Evolutionary conservation across 2,329 filamentous ascomycete genomes (phyloP).

Genomic region (Apiospora marii): DNA sequence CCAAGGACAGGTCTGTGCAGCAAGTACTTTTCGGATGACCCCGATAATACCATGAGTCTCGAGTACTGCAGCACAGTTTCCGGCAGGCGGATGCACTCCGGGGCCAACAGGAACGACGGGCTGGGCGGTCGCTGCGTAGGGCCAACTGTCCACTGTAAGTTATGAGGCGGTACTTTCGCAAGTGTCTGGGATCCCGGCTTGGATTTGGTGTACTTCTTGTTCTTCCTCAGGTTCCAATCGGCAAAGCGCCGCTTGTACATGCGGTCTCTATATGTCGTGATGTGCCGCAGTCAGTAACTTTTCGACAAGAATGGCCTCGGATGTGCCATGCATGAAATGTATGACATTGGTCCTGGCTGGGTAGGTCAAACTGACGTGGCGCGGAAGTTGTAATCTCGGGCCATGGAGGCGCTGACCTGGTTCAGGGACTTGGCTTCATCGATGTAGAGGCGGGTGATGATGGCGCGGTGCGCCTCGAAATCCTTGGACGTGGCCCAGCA

Average conservation of each 20-base stretch:
- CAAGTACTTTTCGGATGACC: neutral
- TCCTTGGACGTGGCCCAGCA: neutral
- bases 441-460: slow-evolving; percentile 20
- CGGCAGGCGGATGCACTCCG: neutral
- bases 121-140: neutral
- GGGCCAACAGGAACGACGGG: neutral
- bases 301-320: neutral
- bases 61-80: neutral
- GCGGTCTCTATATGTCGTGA: neutral
- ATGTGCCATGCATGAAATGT: too few relatives aligned
- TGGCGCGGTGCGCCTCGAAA: neutral
- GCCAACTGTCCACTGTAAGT: neutral
- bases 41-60: neutral
- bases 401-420: neutral
- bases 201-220: neutral
- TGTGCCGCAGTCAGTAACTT: neutral
- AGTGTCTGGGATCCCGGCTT: neutral
- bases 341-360: neutral
- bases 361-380: slow-evolving; percentile 9
- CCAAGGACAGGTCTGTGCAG: neutral
- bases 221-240: slow-evolving; percentile 1
- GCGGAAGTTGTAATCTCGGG: neutral
- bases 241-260: slow-evolving; percentile 6
- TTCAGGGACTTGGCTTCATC: slow-evolving; percentile 8
- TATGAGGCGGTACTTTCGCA: neutral